These are phyloP conservation scores for Gaertneriomyces semiglobifer DNA, from an alignment of 192 early-diverging fungal species.

Conservation along the genomic window DNA sequence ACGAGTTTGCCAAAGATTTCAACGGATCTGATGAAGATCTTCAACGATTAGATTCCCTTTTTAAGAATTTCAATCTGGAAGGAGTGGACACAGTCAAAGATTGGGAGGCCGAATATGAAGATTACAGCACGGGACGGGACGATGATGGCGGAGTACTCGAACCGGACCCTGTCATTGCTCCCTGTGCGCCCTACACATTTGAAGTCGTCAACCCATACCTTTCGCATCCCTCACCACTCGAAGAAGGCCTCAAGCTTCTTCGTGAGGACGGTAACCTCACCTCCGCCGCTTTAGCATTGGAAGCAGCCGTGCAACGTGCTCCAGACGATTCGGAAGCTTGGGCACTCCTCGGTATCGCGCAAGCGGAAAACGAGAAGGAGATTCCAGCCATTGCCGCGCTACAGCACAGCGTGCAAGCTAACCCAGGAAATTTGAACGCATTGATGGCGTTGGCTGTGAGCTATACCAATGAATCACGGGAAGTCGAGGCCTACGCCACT, in stretches of 20 bases:
- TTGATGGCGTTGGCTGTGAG: slow-evolving; percentile 70
- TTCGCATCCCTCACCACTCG: slow-evolving; percentile 33
- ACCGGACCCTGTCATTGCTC: slow-evolving; percentile 33
- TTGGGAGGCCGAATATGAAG: slow-evolving; percentile 6
- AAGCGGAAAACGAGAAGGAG: slow-evolving; percentile 96
- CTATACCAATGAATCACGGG: slow-evolving; percentile 85
- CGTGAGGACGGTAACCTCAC: slow-evolving; percentile 56
- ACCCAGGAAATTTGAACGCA: slow-evolving; percentile 40
- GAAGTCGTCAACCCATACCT: slow-evolving; percentile 69
- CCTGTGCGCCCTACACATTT: slow-evolving; percentile 64
- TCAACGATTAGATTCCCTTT: not conserved
- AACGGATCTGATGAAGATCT: not conserved
- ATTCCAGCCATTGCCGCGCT: slow-evolving; percentile 81
- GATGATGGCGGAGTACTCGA: slow-evolving; percentile 6
- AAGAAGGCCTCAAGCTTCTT: slow-evolving; percentile 33
- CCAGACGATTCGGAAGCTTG: slow-evolving; percentile 72
- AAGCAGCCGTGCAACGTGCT: slow-evolving; percentile 74
- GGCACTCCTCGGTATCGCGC: slow-evolving; percentile 75
- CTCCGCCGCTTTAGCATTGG: slow-evolving; percentile 84
- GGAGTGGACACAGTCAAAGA: not conserved
- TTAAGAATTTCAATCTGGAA: slow-evolving; percentile 4
- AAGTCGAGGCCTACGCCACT: slow-evolving; percentile 77
- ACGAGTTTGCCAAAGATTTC: not conserved
- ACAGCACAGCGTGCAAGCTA: slow-evolving; percentile 65
- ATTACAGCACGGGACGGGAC: not conserved